These are phyloP conservation scores for Talaromyces marneffei DNA, from an alignment of 2,329 filamentous ascomycete species.

Conservation along the genomic window DNA sequence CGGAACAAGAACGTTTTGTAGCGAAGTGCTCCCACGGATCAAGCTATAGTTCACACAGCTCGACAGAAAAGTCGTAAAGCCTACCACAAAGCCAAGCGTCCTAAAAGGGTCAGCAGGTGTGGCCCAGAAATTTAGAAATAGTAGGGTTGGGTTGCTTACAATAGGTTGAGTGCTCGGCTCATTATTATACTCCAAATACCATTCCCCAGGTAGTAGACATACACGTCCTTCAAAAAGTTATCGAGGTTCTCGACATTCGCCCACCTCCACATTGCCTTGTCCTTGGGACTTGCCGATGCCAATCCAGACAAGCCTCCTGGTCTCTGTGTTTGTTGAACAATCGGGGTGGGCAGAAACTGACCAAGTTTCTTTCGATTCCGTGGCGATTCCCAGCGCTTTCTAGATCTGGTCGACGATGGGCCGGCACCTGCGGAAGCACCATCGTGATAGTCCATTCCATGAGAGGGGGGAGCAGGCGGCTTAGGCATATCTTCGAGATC, in stretches of 20 bases:
- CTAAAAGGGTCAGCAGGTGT: slow-evolving; percentile 37
- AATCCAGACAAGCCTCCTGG: slow-evolving; percentile 30
- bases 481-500: slow-evolving; percentile 33
- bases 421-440: slow-evolving; percentile 27
- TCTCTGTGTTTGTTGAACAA: slow-evolving; percentile 23
- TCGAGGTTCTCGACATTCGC: slow-evolving; percentile 86
- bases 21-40: slow-evolving; percentile 59
- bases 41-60: slow-evolving; percentile 80
- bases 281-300: slow-evolving; percentile 53
- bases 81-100: slow-evolving; percentile 74
- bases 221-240: slow-evolving; percentile 77
- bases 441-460: slow-evolving; percentile 18
- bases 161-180: slow-evolving; percentile 62
- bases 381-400: slow-evolving; percentile 49
- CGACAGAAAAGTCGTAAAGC: slow-evolving; percentile 74
- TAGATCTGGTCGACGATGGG: slow-evolving; percentile 39
- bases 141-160: slow-evolving; percentile 48
- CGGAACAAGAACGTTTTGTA: slow-evolving; percentile 59
- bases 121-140: background rate
- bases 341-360: slow-evolving; percentile 17
- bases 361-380: slow-evolving; percentile 30
- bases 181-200: slow-evolving; percentile 81
- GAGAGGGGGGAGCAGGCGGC: slow-evolving; percentile 36
- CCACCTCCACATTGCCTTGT: slow-evolving; percentile 87
- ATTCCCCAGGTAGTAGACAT: slow-evolving; percentile 76